Conservation (phyloP, 805 yeast species). For the Teunomyces panamensis region DNA sequence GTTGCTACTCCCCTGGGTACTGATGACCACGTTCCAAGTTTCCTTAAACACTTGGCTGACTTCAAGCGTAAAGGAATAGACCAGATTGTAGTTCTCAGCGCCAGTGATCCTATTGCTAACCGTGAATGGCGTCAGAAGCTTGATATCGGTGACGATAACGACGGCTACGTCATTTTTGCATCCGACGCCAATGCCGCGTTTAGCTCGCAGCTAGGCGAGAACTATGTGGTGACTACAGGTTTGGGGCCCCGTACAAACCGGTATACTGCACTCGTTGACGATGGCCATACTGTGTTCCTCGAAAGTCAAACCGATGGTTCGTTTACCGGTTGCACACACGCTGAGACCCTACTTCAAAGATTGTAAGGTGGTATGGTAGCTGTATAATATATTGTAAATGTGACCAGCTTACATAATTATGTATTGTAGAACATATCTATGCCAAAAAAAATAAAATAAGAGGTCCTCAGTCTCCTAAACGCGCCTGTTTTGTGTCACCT, state of each 20-base stretch:
- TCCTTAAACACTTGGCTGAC: constrained; percentile 9
- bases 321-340: constrained; percentile 21
- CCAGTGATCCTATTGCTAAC: constrained; percentile 12
- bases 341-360: constrained; percentile 21
- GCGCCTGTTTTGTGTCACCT: constrained; percentile 5
- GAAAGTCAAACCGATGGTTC: constrained; percentile 16
- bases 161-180: constrained; percentile 14
- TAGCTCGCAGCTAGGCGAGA: constrained; percentile 11
- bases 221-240: constrained; percentile 8
- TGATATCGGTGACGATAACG: constrained; percentile 10
- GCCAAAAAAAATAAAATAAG: not conserved
- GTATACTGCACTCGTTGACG: constrained; percentile 16
- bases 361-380: constrained; percentile 8
- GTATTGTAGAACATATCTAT: not conserved
- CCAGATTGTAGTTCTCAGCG: constrained; percentile 12
- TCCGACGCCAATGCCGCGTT: constrained; percentile 11
- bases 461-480: not conserved
- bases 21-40: constrained; percentile 11
- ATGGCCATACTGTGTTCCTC: constrained; percentile 19
- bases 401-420: not conserved
- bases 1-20: constrained; percentile 9
- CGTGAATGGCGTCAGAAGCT: constrained; percentile 8
- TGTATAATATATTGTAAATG: no score
- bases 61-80: constrained; percentile 13
- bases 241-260: constrained; percentile 10